Evolutionary conservation across 768 basidiomycete species (phyloP), one percentile per base, ranked within the genome.

Genomic region (Saitozyma sp.): DNA sequence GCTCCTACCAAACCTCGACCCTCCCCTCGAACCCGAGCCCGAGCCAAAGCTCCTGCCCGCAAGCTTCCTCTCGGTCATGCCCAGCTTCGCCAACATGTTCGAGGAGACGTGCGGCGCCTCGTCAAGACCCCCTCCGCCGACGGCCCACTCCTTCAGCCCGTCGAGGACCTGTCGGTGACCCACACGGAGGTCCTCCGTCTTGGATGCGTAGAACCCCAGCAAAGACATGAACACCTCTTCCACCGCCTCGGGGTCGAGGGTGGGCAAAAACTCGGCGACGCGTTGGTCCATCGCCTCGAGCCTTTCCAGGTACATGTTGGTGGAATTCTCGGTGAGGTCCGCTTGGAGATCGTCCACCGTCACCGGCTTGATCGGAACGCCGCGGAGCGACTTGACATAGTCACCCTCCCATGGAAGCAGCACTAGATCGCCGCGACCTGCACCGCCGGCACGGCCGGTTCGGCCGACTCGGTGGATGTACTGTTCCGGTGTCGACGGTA

Each of bases 391-490:
- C 10, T 82, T 82, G 63, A 88, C 80, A 75, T 88, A 94, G 14
- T 83, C 84, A 43, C 83, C 78, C 75, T 97, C 93, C 84, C 88
- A 92, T 13, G 89, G 88, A 13, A 89, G 81, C 42, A 93, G 82
- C 39, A 94, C 83, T 46, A 93, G 78, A 78, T 96, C 92, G 2
- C 89, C 90, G 56, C 89, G 85, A 3, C 88, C 88, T 8, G 78
- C 70, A 48, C 74, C 77, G 8, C 83, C 82, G 2, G 85, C 89
- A 67, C 92, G 86, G 19, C 90, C 91, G 0, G 92, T 91, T 58
- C 92, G 84, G 3, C 90, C 89, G 50, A 95, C 86, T 61, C 93
- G 88, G 68, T 93, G 91, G 54, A 92, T 82, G 75, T 96, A 95
- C 66, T 87, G 85, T 19, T 91, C 88, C 9, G 84, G 79, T 0